Base-by-base conservation (phyloP, 805 yeast genomes). In the Candida pseudofarinosa region DNA sequence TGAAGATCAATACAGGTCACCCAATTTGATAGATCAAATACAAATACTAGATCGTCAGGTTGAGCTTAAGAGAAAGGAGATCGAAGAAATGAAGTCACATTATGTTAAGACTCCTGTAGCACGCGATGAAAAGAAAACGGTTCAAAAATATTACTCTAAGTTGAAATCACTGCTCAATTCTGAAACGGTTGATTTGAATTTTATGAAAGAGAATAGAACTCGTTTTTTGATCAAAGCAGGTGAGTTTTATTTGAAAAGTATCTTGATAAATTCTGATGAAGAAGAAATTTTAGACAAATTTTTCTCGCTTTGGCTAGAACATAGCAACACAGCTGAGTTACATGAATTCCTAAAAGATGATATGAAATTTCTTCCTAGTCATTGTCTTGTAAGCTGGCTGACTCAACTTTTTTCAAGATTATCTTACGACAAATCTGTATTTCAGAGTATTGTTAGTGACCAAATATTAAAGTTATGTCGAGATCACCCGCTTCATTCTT, bases 291-390 rank as follows among this genome's bases (percentile, higher is more conserved):
- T 84, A 20, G 95, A 88, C 55, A 77, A 86, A 43, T 83, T 90
- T 47, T 83, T 90, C 59, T 85, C 90, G 0, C 59, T 91, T 8
- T 91, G 97, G 95, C 69, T 91, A 33, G 85, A 83, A 46, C 74
- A 79, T 50, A 71, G 80, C 2, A 56, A 59, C 4, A 69, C 70
- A 28, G 72, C 60, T 1, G 59, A 54, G 0, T 63, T 85, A 4
- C 82, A 79, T 48, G 46, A 43, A 3, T 51, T 62, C 6, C 65
- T 85, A 7, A 53, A 53, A 12, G 50, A 56, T 2, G 62, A 66
- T 3, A 53, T 83, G 2, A 39, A 54, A 0, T 38, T 39, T 0
- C 61, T 87, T 15, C 85, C 95, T 0, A 69, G 76, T 12, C 68
- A 70, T 54, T 82, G 82, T 51, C 77, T 88, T 41, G 69, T 87